Conservation (phyloP, 2,329 filamentous ascomycete species). For the Hymenoscyphus fructigenus region DNA sequence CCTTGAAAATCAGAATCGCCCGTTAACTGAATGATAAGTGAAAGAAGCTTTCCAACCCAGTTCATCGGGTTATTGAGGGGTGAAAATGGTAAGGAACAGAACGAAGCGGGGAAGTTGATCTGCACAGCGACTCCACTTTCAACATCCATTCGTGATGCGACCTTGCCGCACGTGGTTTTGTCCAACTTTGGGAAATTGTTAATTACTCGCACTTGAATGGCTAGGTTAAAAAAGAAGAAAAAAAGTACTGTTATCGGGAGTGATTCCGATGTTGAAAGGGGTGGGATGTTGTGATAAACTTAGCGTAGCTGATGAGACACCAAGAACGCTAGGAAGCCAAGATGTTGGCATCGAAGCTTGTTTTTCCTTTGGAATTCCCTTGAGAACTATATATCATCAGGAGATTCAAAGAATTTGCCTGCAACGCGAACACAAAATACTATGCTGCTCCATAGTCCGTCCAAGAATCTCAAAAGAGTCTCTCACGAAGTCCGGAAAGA, state of each 20-base stretch:
- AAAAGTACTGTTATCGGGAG: too few species aligned
- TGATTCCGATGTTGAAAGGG: too few species aligned
- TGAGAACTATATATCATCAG: too few species aligned
- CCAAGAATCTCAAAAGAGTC: too few species aligned
- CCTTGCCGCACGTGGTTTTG: not conserved
- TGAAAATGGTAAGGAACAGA: not conserved
- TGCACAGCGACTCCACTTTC: not conserved
- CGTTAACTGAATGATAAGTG: too few species aligned
- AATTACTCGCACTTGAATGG: not conserved
- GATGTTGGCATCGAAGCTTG: not conserved
- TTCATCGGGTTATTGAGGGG: not conserved
- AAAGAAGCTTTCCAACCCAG: not conserved
- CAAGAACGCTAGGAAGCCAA: not conserved
- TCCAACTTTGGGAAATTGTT: not conserved
- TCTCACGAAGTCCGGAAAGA: too few species aligned
- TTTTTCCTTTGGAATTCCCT: not conserved
- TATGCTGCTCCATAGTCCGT: not conserved
- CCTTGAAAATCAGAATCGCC: not conserved
- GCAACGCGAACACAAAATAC: not conserved
- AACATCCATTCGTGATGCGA: not conserved
- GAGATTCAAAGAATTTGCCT: too few species aligned
- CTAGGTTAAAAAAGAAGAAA: not conserved
- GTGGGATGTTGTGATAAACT: not conserved
- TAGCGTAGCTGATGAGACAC: not conserved
- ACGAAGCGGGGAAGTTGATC: not conserved